Conservation (phyloP, 2,329 filamentous ascomycete genomes). For the Claviceps spartinae region DNA sequence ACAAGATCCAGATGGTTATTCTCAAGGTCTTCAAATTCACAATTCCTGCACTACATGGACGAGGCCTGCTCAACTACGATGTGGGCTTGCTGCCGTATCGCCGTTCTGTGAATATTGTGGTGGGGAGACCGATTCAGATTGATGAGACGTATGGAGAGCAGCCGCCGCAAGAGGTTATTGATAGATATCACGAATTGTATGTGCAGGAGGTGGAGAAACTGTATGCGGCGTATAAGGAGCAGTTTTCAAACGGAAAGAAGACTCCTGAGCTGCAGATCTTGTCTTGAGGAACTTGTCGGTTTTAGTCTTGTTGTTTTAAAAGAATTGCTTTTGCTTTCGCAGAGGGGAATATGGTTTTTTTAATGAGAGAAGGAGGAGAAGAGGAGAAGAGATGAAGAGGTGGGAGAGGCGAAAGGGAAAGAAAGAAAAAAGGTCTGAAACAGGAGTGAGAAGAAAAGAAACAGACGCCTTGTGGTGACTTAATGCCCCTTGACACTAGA, state of each 20-base stretch:
- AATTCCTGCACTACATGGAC: conserved; percentile 75
- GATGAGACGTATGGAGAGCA: conserved; percentile 38
- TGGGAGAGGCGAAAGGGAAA: background rate
- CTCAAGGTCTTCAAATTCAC: conserved; percentile 88
- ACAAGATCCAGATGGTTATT: conserved; percentile 68
- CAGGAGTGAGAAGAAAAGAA: too few relatives aligned
- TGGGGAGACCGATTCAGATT: conserved; percentile 69
- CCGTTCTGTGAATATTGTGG: conserved; percentile 74
- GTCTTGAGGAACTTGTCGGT: conserved; percentile 24
- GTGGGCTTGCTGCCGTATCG: conserved; percentile 93
- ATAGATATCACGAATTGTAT: conserved; percentile 68
- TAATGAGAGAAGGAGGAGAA: background rate
- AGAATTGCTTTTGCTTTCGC: background rate
- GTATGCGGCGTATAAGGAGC: conserved; percentile 68
- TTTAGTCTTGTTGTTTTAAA: background rate
- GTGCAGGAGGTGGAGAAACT: conserved; percentile 58
- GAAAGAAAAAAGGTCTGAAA: background rate
- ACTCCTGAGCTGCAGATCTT: conserved; percentile 55
- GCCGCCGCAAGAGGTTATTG: conserved; percentile 62
- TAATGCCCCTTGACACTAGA: too few relatives aligned
- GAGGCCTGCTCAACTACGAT: conserved; percentile 95
- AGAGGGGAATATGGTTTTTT: too few relatives aligned
- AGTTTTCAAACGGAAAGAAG: conserved; percentile 50
- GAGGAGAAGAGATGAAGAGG: background rate
- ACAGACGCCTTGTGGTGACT: background rate